Evolutionary conservation across 208 protist species (phyloP).

Genomic region (Naegleria fowleri): DNA sequence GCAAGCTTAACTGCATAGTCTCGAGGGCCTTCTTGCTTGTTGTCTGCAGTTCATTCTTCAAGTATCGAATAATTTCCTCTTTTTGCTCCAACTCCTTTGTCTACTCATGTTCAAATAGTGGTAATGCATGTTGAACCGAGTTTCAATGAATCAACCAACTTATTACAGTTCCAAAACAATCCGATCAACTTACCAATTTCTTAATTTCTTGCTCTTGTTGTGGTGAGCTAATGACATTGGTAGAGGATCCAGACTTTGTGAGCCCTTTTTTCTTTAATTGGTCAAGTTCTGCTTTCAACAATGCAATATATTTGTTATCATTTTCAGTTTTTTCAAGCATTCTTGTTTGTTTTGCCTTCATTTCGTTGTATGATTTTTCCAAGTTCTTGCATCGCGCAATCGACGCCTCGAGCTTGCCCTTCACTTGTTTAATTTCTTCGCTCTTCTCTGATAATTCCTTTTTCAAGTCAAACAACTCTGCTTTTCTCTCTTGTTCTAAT

Average conservation of each 20-base stretch:
- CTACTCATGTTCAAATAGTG: background rate
- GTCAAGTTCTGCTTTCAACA: background rate
- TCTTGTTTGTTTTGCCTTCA: background rate
- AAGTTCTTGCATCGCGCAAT: background rate
- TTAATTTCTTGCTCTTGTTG: background rate
- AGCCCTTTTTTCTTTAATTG: background rate
- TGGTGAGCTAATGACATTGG: background rate
- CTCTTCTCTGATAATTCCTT: background rate
- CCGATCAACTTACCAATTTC: background rate
- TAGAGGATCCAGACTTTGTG: background rate
- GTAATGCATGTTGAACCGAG: too few species aligned
- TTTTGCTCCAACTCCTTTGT: background rate
- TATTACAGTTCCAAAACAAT: too few species aligned
- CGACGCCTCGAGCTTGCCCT: background rate
- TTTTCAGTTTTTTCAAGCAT: background rate
- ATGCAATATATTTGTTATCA: background rate
- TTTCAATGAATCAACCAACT: too few species aligned
- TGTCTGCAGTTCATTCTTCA: background rate
- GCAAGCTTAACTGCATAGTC: background rate
- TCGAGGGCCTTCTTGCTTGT: background rate
- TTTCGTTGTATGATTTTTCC: background rate
- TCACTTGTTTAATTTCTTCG: background rate
- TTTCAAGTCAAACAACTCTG: background rate
- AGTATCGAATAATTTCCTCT: background rate
- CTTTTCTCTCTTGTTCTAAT: background rate